These are phyloP conservation scores for Pyrrhoderma noxium DNA, from an alignment of 1,284 basidiomycete genomes.

Conservation along the genomic window DNA sequence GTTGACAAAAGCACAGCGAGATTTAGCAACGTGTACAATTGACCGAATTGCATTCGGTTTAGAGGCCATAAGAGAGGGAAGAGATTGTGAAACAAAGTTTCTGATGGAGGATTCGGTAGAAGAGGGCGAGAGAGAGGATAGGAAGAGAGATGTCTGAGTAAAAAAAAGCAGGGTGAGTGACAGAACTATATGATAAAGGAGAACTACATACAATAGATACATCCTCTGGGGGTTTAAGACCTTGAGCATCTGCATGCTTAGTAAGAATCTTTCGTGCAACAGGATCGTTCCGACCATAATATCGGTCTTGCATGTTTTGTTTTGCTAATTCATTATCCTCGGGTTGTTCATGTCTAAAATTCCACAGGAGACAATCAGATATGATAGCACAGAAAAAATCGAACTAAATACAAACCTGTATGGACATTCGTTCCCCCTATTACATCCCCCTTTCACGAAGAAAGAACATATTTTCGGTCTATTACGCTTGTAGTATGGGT, in stretches of 20 bases:
- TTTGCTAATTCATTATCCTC: conserved; percentile 77
- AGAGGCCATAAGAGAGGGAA: conserved; percentile 59
- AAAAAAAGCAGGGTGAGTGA: background rate
- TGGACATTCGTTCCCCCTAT: conserved; percentile 86
- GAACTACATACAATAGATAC: conserved; percentile 61
- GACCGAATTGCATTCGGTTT: conserved; percentile 48
- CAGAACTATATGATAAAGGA: background rate
- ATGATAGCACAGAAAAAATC: background rate
- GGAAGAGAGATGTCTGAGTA: conserved; percentile 80
- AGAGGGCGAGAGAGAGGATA: conserved; percentile 73
- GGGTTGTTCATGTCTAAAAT: conserved; percentile 80
- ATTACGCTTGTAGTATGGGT: conserved; percentile 97
- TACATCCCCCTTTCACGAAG: conserved; percentile 93
- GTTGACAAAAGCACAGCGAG: conserved; percentile 93
- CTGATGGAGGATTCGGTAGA: conserved; percentile 77
- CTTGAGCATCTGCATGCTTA: conserved; percentile 66
- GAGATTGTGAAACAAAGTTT: conserved; percentile 63
- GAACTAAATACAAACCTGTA: conserved; percentile 66
- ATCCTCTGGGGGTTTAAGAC: conserved; percentile 88
- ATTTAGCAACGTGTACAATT: conserved; percentile 80
- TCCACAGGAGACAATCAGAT: background rate
- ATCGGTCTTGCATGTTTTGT: conserved; percentile 90
- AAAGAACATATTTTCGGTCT: conserved; percentile 92
- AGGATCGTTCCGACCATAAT: conserved; percentile 85
- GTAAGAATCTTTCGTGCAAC: conserved; percentile 85